Conservation (phyloP, 495 filamentous ascomycete genomes). For the Aspergillus kassunensis region DNA sequence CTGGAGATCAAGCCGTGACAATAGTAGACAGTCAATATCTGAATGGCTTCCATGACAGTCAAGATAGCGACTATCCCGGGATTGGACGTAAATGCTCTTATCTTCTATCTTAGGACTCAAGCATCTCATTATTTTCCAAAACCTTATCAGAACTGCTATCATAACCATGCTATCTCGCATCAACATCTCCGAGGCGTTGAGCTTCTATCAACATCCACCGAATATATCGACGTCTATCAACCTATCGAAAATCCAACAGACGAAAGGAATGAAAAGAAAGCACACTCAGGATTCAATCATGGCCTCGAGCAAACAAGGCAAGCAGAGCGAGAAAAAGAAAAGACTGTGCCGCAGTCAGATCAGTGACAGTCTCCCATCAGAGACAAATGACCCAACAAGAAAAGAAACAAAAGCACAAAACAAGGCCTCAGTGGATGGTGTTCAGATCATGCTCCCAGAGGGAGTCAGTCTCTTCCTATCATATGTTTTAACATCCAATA, state of each 20-base stretch:
- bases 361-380: no score
- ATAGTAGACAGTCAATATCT: no score
- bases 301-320: no score
- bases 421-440: slow-evolving; percentile 44
- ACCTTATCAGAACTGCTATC: neutral
- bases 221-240: no score
- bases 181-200: neutral
- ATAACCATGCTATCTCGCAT: neutral
- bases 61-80: neutral
- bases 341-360: no score
- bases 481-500: slow-evolving; percentile 42
- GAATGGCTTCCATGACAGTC: no score
- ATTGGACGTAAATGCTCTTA: neutral
- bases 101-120: neutral
- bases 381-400: neutral
- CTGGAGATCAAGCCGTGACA: no score
- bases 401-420: neutral
- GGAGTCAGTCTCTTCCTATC: slow-evolving; percentile 64
- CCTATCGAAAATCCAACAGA: no score
- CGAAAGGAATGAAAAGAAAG: no score
- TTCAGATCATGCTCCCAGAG: slow-evolving; percentile 48
- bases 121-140: neutral
- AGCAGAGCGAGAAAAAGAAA: no score
- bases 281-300: no score
- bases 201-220: no score